Evolutionary conservation across 371 early-diverging fungal genomes (phyloP).

Genomic region (Apophysomyces elegans): DNA sequence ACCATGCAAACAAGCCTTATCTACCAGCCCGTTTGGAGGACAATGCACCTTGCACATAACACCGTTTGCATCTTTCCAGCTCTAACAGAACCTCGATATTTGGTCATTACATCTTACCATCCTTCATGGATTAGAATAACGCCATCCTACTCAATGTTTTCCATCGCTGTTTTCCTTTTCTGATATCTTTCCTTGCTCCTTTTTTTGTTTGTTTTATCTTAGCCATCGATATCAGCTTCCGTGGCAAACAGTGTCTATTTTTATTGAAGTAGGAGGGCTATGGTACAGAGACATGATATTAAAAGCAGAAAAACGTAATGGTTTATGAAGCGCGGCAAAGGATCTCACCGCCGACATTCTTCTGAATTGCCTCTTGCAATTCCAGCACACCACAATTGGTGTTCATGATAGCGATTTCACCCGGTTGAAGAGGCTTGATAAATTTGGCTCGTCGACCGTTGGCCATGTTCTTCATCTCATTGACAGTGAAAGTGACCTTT

Average conservation of each 20-base stretch:
- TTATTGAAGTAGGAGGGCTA: conserved; percentile 6
- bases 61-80: too few relatives aligned
- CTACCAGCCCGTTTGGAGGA: too few relatives aligned
- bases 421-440: conserved; percentile 82
- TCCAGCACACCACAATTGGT: conserved; percentile 92
- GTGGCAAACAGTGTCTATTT: conserved; percentile 11
- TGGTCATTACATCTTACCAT: too few relatives aligned
- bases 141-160: too few relatives aligned
- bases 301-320: not conserved
- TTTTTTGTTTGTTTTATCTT: not conserved
- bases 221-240: not conserved
- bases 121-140: too few relatives aligned
- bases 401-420: conserved; percentile 90
- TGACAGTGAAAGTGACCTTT: conserved; percentile 76
- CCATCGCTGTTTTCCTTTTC: too few relatives aligned
- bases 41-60: too few relatives aligned
- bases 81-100: too few relatives aligned
- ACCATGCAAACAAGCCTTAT: too few relatives aligned
- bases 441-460: conserved; percentile 75
- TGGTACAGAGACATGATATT: conserved; percentile 6
- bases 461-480: conserved; percentile 78
- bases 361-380: conserved; percentile 86
- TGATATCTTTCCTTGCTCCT: not conserved
- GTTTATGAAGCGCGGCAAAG: conserved; percentile 71
- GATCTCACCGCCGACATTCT: conserved; percentile 88